phyloP scores from a whole-genome alignment of 352 stramenopile species.

The Poterioochromonas sp. region DNA sequence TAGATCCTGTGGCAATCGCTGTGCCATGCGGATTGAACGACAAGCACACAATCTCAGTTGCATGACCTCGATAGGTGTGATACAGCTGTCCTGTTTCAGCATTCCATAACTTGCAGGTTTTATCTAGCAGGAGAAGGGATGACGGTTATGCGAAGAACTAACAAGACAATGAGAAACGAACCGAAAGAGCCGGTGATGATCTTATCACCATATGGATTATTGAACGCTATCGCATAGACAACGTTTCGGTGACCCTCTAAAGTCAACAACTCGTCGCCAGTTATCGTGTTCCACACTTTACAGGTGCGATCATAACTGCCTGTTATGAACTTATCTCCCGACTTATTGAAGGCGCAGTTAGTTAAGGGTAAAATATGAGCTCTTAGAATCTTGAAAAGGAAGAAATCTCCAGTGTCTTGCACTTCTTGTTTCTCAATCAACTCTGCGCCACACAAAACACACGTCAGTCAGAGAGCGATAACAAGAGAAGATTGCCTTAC shows the following conservation, averaged over 20 bases:
- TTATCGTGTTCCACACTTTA: slow-evolving; percentile 84
- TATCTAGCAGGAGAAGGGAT: slow-evolving; percentile 55
- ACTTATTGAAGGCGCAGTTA: slow-evolving; percentile 94
- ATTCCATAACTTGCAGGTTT: slow-evolving; percentile 90
- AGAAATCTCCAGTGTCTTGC: slow-evolving; percentile 86
- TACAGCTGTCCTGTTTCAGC: slow-evolving; percentile 80
- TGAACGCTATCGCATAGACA: slow-evolving; percentile 90
- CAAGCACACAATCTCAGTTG: slow-evolving; percentile 89
- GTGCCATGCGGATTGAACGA: slow-evolving; percentile 83
- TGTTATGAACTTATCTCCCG: slow-evolving; percentile 90
- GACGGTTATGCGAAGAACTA: neutral
- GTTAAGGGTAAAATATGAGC: slow-evolving; percentile 87
- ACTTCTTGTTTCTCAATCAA: slow-evolving; percentile 86
- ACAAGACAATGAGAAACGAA: neutral
- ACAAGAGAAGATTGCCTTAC: slow-evolving; percentile 45
- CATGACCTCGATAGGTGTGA: slow-evolving; percentile 85
- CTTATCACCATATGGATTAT: slow-evolving; percentile 86
- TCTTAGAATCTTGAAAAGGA: slow-evolving; percentile 88
- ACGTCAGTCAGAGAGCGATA: neutral
- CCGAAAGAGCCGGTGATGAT: slow-evolving; percentile 84
- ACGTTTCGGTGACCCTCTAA: slow-evolving; percentile 89
- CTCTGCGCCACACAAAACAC: slow-evolving; percentile 50
- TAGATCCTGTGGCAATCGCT: slow-evolving; percentile 63
- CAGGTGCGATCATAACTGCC: slow-evolving; percentile 86
- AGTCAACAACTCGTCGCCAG: slow-evolving; percentile 79